Percentiles rank a stretch among this genome's conserved stretches.
Evolutionary conservation across 192 early-diverging fungal species (phyloP).

Genomic region (Allomyces macrogynus): DNA sequence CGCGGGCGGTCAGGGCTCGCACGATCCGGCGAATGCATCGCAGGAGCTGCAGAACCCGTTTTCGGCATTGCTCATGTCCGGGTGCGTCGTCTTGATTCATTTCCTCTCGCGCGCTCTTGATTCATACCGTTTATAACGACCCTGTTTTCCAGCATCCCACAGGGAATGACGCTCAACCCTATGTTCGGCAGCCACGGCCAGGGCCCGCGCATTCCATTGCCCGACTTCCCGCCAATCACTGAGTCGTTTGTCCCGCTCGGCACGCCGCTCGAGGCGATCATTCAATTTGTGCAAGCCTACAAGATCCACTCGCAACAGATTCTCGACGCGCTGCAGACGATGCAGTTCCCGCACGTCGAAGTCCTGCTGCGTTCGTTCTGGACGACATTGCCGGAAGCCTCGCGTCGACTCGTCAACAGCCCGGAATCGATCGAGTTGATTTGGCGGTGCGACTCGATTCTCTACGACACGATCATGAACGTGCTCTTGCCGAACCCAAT

Average conservation of each 20-base stretch:
- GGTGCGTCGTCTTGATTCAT: neutral
- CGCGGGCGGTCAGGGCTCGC: neutral
- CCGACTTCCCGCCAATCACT: constrained; percentile 8
- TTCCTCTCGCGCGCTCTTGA: too few relatives aligned
- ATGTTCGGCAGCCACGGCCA: neutral
- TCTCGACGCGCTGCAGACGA: constrained; percentile 10
- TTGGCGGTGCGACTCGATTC: constrained; percentile 24
- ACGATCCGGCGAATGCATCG: constrained; percentile 6
- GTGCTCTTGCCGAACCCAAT: constrained; percentile 11
- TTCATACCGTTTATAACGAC: too few relatives aligned
- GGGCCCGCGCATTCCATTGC: constrained; percentile 1
- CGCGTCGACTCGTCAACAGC: constrained; percentile 7
- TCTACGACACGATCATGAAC: constrained; percentile 26
- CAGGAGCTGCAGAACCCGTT: constrained; percentile 2
- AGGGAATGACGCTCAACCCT: neutral
- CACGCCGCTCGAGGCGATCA: neutral
- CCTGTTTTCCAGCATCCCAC: too few relatives aligned
- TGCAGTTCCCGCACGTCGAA: constrained; percentile 14
- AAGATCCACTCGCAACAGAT: constrained; percentile 10
- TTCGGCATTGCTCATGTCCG: neutral
- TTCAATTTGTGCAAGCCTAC: constrained; percentile 8
- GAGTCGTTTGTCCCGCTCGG: constrained; percentile 6
- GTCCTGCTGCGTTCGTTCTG: constrained; percentile 9
- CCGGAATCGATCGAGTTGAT: constrained; percentile 18
- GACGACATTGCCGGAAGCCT: constrained; percentile 1